Evolutionary conservation across 441 rosid genomes (phyloP).

Genomic region (Populus hybrid): DNA sequence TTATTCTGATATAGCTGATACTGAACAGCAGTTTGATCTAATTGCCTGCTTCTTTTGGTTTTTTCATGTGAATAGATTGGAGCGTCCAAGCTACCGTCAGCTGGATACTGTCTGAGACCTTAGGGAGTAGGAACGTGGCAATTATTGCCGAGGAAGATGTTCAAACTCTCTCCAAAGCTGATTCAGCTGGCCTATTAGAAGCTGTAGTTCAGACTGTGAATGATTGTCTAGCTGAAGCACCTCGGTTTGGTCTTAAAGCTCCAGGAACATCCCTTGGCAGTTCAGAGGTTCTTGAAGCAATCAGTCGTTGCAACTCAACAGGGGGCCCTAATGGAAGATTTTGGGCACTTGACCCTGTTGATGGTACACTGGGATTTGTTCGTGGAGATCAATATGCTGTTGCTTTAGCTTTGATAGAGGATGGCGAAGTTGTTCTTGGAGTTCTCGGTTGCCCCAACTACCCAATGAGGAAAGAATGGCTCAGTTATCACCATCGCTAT

Average conservation of each 20-base stretch:
- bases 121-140: constrained; percentile 44
- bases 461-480: constrained; percentile 71
- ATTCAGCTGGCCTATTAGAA: constrained; percentile 35
- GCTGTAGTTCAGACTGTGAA: constrained; percentile 51
- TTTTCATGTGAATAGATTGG: constrained; percentile 44
- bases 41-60: background rate
- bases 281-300: constrained; percentile 56
- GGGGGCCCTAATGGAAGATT: constrained; percentile 47
- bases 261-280: constrained; percentile 35
- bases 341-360: constrained; percentile 73
- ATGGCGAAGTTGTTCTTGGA: constrained; percentile 63
- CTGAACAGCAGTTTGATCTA: no score
- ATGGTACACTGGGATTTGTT: constrained; percentile 66
- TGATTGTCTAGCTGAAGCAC: constrained; percentile 50
- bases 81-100: constrained; percentile 70
- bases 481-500: constrained; percentile 61
- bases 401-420: constrained; percentile 57
- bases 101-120: constrained; percentile 52
- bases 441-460: constrained; percentile 78
- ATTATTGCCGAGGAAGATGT: constrained; percentile 66
- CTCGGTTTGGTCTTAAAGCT: constrained; percentile 47
- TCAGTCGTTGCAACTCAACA: constrained; percentile 51
- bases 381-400: constrained; percentile 74
- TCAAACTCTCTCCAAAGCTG: constrained; percentile 38
- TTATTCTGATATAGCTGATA: background rate